phyloP scores from a whole-genome alignment of 1,139 yeast species.

The Geotrichum australiense region DNA sequence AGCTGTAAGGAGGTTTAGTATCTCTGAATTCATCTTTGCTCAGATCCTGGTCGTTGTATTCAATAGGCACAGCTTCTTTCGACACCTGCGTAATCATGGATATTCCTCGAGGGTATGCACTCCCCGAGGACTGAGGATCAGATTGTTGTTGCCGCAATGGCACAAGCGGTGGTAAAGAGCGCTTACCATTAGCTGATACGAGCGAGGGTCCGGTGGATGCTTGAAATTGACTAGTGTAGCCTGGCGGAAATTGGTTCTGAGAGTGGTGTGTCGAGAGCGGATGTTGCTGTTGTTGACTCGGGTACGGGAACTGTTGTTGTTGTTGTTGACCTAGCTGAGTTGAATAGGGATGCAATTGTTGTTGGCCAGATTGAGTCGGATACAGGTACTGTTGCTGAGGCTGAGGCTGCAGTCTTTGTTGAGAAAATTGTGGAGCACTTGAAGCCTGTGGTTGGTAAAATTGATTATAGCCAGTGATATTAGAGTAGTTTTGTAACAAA shows the following conservation, averaged over 20 bases:
- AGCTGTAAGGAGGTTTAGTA: constrained; percentile 92
- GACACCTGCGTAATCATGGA: constrained; percentile 38
- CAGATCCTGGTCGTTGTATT: constrained; percentile 47
- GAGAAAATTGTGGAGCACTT: no score
- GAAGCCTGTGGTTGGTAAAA: no score
- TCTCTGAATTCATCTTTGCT: constrained; percentile 88
- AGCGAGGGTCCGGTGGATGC: background rate
- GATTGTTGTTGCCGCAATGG: constrained; percentile 7
- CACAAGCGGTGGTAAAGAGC: background rate
- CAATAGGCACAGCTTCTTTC: constrained; percentile 26
- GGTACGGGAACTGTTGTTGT: constrained; percentile 1
- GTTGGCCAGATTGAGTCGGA: background rate
- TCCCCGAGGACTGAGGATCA: constrained; percentile 1
- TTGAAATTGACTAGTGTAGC: constrained; percentile 4
- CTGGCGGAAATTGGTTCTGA: background rate
- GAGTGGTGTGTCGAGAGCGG: constrained; percentile 8
- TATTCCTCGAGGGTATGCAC: constrained; percentile 36
- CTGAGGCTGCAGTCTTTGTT: no score
- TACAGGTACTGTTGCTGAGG: background rate
- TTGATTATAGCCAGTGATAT: no score
- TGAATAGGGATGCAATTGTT: background rate
- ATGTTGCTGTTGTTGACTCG: constrained; percentile 12
- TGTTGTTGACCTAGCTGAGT: no score
- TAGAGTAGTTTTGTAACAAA: no score
- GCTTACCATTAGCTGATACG: no score